Evolutionary conservation across 2,329 filamentous ascomycete species (phyloP).

Genomic region (Cryoendolithus antarcticus): DNA sequence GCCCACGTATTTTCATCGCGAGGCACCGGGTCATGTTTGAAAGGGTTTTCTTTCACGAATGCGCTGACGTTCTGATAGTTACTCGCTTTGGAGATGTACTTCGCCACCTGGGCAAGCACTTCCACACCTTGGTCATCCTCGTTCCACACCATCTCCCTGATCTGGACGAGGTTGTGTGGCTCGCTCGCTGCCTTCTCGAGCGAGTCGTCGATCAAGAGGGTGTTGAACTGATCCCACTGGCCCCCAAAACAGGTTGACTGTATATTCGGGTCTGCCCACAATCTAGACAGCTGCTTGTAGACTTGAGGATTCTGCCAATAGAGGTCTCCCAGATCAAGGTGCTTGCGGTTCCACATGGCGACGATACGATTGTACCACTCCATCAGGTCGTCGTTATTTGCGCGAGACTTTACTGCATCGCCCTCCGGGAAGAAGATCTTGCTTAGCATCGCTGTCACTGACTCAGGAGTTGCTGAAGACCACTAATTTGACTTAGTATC

Average conservation of each 20-base stretch:
- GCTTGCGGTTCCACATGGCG: slow-evolving; percentile 67
- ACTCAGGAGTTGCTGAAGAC: slow-evolving; percentile 69
- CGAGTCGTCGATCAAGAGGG: slow-evolving; percentile 80
- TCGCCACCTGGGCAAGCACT: no score
- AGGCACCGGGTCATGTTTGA: no score
- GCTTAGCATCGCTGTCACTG: slow-evolving; percentile 56
- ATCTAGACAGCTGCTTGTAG: slow-evolving; percentile 67
- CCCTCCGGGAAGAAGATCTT: slow-evolving; percentile 49
- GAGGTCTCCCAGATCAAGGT: slow-evolving; percentile 47
- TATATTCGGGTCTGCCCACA: slow-evolving; percentile 50
- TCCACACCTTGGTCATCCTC: no score
- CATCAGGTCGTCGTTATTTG: no score
- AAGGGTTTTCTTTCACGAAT: no score
- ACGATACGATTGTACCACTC: slow-evolving; percentile 39
- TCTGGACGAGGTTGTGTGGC: slow-evolving; percentile 67
- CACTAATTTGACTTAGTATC: slow-evolving; percentile 43
- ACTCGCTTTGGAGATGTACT: no score
- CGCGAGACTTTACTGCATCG: slow-evolving; percentile 1
- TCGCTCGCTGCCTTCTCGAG: slow-evolving; percentile 67
- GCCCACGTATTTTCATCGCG: no score
- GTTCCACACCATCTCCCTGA: slow-evolving; percentile 47
- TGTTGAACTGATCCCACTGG: slow-evolving; percentile 71
- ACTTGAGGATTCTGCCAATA: slow-evolving; percentile 65
- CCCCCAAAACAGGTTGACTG: slow-evolving; percentile 31
- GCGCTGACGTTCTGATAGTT: no score